Evolutionary conservation across 306 rosid genomes (phyloP).

Genomic region (Castanea crenata): DNA sequence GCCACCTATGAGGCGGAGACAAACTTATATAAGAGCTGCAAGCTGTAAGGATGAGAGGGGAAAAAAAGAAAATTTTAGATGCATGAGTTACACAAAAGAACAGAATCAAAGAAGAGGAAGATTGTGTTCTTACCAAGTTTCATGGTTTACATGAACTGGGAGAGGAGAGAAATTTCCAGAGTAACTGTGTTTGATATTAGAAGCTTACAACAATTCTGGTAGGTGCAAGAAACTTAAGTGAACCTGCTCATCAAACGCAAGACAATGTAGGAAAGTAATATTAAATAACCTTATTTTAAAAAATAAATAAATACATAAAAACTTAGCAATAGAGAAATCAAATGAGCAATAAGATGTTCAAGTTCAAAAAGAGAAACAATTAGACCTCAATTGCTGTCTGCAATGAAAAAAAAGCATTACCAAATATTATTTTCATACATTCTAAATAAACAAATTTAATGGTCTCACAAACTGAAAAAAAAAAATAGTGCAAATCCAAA

Average conservation of each 20-base stretch:
- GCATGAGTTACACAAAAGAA: neutral
- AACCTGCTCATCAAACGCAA: slow-evolving; percentile 39
- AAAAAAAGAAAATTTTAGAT: neutral
- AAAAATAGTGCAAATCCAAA: neutral
- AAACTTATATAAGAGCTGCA: neutral
- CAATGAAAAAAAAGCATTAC: slow-evolving; percentile 11
- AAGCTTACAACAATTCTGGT: slow-evolving; percentile 16
- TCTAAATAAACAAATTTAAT: neutral
- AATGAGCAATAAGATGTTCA: slow-evolving; percentile 6
- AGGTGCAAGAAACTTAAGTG: neutral
- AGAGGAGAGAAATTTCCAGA: slow-evolving; percentile 21
- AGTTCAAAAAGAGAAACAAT: slow-evolving; percentile 4
- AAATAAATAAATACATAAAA: neutral
- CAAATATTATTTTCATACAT: neutral
- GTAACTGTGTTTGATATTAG: slow-evolving; percentile 10
- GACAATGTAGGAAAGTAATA: neutral
- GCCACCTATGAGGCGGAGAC: neutral
- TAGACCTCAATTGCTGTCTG: slow-evolving; percentile 12
- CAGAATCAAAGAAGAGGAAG: neutral
- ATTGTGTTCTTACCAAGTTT: slow-evolving; percentile 61
- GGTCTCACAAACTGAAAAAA: neutral
- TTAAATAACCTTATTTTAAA: neutral
- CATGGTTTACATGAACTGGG: slow-evolving; percentile 45
- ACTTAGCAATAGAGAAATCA: slow-evolving; percentile 15
- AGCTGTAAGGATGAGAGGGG: neutral